Percentiles rank a stretch among this genome's conserved stretches.
Evolutionary conservation across 495 filamentous ascomycete genomes (phyloP).

Genomic region (Neurospora africana): DNA sequence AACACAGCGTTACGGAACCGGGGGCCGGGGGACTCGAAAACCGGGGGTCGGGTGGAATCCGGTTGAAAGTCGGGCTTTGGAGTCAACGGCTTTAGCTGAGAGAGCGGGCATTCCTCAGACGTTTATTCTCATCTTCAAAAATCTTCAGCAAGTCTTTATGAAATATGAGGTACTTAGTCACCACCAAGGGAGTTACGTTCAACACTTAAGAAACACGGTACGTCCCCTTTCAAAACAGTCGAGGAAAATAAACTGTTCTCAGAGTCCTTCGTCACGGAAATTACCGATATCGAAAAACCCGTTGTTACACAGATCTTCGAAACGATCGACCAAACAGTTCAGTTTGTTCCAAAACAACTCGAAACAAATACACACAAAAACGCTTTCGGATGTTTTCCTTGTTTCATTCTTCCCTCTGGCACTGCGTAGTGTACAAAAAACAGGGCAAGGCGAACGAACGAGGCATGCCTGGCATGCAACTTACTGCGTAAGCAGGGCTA

Average conservation of each 20-base stretch:
- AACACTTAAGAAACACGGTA: too few relatives aligned
- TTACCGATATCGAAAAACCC: neutral
- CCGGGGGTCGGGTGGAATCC: neutral
- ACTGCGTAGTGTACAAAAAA: neutral
- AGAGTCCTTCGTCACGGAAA: neutral
- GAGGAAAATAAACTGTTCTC: too few relatives aligned
- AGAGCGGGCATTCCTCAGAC: too few relatives aligned
- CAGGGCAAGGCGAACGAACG: neutral
- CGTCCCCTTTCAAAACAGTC: too few relatives aligned
- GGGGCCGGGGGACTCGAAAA: neutral
- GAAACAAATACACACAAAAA: neutral
- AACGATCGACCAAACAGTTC: neutral
- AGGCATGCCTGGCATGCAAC: too few relatives aligned
- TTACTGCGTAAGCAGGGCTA: neutral
- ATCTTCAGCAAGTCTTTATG: too few relatives aligned
- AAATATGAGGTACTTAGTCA: too few relatives aligned
- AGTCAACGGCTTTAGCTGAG: neutral
- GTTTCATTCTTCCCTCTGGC: neutral
- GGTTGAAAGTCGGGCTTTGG: neutral
- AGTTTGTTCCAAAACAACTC: neutral
- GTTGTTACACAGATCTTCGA: neutral
- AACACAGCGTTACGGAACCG: neutral
- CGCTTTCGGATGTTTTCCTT: neutral
- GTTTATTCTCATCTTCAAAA: too few relatives aligned
- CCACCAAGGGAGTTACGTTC: too few relatives aligned